A percentile compares a stretch with the other conserved stretches of the same genome.
phyloP scores from a whole-genome alignment of 306 rosid genomes.

The Macrotyloma uniflorum region DNA sequence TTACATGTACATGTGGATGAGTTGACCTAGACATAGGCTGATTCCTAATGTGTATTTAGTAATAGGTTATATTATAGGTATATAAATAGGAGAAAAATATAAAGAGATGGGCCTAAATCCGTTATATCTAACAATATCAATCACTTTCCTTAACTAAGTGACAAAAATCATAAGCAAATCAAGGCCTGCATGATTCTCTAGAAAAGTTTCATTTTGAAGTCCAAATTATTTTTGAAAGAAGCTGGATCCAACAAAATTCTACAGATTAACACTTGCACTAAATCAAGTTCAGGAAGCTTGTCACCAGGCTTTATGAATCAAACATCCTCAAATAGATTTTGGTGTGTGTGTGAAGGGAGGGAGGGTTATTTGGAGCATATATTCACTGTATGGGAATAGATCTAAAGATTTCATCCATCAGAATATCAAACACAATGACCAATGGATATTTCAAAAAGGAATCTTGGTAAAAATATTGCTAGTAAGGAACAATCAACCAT shows the following conservation, averaged over 20 bases:
- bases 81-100: too few species aligned
- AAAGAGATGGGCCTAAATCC: too few species aligned
- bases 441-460: background rate
- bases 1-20: background rate
- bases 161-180: conserved; percentile 12
- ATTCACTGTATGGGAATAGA: background rate
- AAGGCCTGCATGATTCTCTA: background rate
- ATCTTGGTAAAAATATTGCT: background rate
- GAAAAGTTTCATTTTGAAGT: conserved; percentile 13
- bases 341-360: too few species aligned
- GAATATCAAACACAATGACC: background rate
- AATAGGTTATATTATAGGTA: too few species aligned
- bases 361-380: background rate
- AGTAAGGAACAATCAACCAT: background rate
- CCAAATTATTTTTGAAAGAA: background rate
- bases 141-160: background rate
- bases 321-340: background rate
- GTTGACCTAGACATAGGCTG: conserved; percentile 21
- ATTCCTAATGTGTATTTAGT: too few species aligned
- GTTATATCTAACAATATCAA: too few species aligned
- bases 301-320: background rate
- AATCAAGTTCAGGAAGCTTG: too few species aligned
- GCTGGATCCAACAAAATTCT: background rate
- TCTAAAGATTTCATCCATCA: background rate
- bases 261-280: too few species aligned